Percentiles rank a stretch among this genome's conserved stretches.
phyloP scores from a whole-genome alignment of 1,284 basidiomycete genomes.

The Mrakiaceae sp. region DNA sequence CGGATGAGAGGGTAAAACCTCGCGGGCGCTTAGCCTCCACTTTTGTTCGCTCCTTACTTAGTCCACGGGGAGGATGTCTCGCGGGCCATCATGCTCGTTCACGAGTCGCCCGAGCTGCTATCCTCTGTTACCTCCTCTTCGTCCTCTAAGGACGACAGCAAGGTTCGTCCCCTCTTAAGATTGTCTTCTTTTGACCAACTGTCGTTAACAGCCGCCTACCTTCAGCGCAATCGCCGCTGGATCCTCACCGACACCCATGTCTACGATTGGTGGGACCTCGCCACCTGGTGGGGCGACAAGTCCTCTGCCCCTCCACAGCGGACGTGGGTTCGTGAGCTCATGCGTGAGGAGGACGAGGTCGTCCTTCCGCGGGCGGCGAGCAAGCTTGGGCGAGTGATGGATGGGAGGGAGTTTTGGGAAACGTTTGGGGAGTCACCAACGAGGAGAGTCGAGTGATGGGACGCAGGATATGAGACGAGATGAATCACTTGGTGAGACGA shows the following conservation, averaged over 20 bases:
- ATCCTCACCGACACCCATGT: slow-evolving; percentile 48
- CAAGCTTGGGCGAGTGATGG: slow-evolving; percentile 44
- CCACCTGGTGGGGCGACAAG: slow-evolving; percentile 29
- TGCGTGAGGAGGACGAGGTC: slow-evolving; percentile 43
- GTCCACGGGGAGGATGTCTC: slow-evolving; percentile 50
- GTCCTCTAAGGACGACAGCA: neutral
- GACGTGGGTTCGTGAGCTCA: slow-evolving; percentile 52
- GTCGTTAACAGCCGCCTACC: neutral
- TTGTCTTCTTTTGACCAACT: no score
- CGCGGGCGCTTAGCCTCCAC: neutral
- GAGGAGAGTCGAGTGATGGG: no score
- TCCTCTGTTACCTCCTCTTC: neutral
- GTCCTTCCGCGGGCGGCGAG: slow-evolving; percentile 45
- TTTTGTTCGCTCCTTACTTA: neutral
- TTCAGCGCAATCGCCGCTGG: slow-evolving; percentile 1
- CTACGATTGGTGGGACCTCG: slow-evolving; percentile 57
- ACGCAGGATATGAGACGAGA: no score
- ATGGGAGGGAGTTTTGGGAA: slow-evolving; percentile 51
- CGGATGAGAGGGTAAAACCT: neutral
- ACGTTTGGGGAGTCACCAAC: slow-evolving; percentile 21
- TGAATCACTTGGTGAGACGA: no score
- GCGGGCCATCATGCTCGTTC: slow-evolving; percentile 40
- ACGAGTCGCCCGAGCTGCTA: neutral
- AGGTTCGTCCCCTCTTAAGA: no score
- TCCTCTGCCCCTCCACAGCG: neutral